These are phyloP conservation scores for Kodamaea fungicola DNA, from an alignment of 1,139 yeast species.

Conservation along the genomic window DNA sequence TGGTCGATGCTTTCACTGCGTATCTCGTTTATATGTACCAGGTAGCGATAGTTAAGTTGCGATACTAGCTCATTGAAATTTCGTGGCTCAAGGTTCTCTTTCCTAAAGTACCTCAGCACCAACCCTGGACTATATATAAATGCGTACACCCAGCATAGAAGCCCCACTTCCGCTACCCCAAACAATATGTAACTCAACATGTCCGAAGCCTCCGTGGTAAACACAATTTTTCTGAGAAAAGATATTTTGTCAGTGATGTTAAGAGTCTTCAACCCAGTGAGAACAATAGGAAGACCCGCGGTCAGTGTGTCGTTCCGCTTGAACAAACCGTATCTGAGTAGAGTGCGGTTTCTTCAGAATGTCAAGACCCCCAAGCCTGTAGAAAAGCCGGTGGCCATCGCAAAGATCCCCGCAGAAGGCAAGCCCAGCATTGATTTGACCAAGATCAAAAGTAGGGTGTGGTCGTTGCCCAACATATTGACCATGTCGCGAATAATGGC, in stretches of 20 bases:
- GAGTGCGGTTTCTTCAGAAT: too few species aligned
- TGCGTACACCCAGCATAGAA: slow-evolving; percentile 20
- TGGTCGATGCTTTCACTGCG: slow-evolving; percentile 12
- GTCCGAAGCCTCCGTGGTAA: neutral
- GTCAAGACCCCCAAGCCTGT: too few species aligned
- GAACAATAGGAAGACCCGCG: too few species aligned
- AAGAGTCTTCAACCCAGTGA: too few species aligned
- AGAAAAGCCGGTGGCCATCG: too few species aligned
- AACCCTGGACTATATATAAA: slow-evolving; percentile 25
- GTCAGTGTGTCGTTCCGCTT: too few species aligned
- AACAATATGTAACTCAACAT: slow-evolving; percentile 13
- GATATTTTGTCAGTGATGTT: too few species aligned
- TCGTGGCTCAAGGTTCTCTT: slow-evolving; percentile 10
- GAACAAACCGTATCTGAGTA: too few species aligned
- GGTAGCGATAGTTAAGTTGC: slow-evolving; percentile 4
- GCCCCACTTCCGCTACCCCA: slow-evolving; percentile 12
- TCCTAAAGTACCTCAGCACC: slow-evolving; percentile 22
- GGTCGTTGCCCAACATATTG: slow-evolving; percentile 72
- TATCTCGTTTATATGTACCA: slow-evolving; percentile 8
- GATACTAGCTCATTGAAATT: slow-evolving; percentile 20
- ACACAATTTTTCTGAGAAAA: too few species aligned
- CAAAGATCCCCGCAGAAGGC: too few species aligned
- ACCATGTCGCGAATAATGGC: slow-evolving; percentile 75
- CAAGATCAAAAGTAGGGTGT: neutral
- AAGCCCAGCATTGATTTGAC: neutral